Evolutionary conservation across 208 protist genomes (phyloP).

Genomic region (Leishmania tropica): DNA sequence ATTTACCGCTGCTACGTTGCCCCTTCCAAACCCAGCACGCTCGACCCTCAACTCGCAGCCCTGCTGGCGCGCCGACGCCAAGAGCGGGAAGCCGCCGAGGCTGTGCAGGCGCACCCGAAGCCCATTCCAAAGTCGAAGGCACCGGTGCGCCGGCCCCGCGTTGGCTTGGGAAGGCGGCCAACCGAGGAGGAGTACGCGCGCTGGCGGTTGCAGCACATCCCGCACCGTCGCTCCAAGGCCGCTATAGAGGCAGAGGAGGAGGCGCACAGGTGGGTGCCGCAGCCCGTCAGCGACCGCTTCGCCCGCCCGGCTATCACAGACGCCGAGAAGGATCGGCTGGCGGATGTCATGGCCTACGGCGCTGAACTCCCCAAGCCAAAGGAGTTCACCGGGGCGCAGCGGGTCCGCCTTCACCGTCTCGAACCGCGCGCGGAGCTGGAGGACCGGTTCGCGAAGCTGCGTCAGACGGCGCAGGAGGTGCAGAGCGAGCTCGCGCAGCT

Average conservation of each 20-base stretch:
- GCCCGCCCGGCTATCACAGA: constrained; percentile 57
- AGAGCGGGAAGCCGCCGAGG: constrained; percentile 72
- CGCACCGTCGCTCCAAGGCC: constrained; percentile 55
- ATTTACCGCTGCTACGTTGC: constrained; percentile 86
- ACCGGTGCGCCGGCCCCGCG: constrained; percentile 63
- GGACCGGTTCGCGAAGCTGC: constrained; percentile 62
- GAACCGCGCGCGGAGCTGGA: constrained; percentile 59
- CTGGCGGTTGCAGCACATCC: constrained; percentile 71
- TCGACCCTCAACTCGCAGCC: constrained; percentile 76
- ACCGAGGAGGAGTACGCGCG: constrained; percentile 61
- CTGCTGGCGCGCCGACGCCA: constrained; percentile 52
- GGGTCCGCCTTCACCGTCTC: constrained; percentile 49
- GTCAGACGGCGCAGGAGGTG: constrained; percentile 44
- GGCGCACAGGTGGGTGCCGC: constrained; percentile 23
- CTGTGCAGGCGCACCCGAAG: constrained; percentile 60
- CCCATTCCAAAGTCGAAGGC: constrained; percentile 85
- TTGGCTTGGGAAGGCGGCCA: constrained; percentile 43
- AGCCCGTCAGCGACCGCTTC: constrained; percentile 29
- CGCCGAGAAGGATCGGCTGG: constrained; percentile 83
- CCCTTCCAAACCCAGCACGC: constrained; percentile 76
- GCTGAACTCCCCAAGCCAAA: constrained; percentile 56
- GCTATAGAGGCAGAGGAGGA: constrained; percentile 62
- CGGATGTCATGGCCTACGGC: constrained; percentile 83
- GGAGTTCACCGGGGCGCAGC: constrained; percentile 71
- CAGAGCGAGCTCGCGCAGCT: constrained; percentile 59